phyloP scores from a whole-genome alignment of 208 protist species.

The Trypanosomatidae sp. region DNA sequence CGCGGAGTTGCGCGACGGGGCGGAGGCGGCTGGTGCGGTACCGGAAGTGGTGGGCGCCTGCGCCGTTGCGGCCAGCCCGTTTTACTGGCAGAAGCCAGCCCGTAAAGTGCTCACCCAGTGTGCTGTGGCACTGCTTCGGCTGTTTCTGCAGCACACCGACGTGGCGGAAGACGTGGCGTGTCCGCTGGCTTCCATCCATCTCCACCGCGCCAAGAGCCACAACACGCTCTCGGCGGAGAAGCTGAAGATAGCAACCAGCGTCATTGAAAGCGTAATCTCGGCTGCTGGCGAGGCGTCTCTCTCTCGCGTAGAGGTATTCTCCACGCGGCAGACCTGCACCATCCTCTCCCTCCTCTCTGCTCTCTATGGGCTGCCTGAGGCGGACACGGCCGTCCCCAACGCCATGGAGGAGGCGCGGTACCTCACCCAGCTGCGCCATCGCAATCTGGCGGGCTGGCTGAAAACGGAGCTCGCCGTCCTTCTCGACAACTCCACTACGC shows the following conservation, averaged over 20 bases:
- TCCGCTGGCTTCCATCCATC: slow-evolving; percentile 14
- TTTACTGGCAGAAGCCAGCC: slow-evolving; percentile 57
- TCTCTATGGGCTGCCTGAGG: slow-evolving; percentile 82
- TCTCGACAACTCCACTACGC: slow-evolving; percentile 12
- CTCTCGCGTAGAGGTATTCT: slow-evolving; percentile 46
- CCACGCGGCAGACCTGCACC: slow-evolving; percentile 56
- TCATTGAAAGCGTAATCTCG: slow-evolving; percentile 17
- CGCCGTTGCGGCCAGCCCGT: slow-evolving; percentile 34
- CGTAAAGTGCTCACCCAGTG: slow-evolving; percentile 49
- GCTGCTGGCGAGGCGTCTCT: slow-evolving; percentile 11
- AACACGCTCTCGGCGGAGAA: slow-evolving; percentile 73
- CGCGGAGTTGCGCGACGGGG: slow-evolving; percentile 69
- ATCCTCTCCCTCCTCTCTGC: slow-evolving; percentile 68
- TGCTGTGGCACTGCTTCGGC: slow-evolving; percentile 52
- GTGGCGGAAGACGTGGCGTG: slow-evolving; percentile 9
- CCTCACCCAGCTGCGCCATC: slow-evolving; percentile 71
- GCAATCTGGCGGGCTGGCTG: slow-evolving; percentile 76
- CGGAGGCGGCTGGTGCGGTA: slow-evolving; percentile 34
- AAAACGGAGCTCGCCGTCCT: slow-evolving; percentile 55
- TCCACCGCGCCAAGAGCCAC: slow-evolving; percentile 36
- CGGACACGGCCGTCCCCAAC: slow-evolving; percentile 60
- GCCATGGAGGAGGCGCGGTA: slow-evolving; percentile 71
- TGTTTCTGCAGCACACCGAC: slow-evolving; percentile 31
- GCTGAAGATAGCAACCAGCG: slow-evolving; percentile 37
- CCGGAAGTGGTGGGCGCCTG: slow-evolving; percentile 64